Evolutionary conservation across 2,329 filamentous ascomycete genomes (phyloP).

Genomic region (Zopfia rhizophila): DNA sequence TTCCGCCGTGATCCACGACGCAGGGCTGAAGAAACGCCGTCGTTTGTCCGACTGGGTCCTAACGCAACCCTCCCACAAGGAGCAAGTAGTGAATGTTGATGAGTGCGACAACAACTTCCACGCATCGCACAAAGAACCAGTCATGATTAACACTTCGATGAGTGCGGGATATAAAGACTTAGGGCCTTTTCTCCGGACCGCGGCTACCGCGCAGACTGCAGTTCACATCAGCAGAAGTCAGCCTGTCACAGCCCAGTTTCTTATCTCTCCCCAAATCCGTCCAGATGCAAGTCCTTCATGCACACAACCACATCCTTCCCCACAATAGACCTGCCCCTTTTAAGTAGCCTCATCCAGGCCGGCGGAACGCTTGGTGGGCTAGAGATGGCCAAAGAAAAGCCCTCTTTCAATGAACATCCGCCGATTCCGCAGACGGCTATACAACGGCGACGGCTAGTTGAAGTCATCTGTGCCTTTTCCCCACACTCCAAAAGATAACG

Average conservation of each 20-base stretch:
- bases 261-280: slow-evolving; percentile 36
- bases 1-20: slow-evolving; percentile 18
- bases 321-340: slow-evolving; percentile 17
- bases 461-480: not conserved
- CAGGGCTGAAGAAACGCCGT: slow-evolving; percentile 23
- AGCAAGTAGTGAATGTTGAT: too few species aligned
- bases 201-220: too few species aligned
- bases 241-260: slow-evolving; percentile 37
- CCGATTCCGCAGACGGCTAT: slow-evolving; percentile 18
- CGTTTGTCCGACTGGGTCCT: too few species aligned
- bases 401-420: slow-evolving; percentile 9
- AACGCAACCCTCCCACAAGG: too few species aligned
- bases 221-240: not conserved
- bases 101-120: not conserved
- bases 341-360: not conserved
- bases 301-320: slow-evolving; percentile 23
- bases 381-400: slow-evolving; percentile 13
- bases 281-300: slow-evolving; percentile 36
- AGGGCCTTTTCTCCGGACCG: too few species aligned
- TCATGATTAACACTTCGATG: slow-evolving; percentile 2
- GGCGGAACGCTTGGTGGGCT: not conserved
- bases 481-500: not conserved
- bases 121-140: not conserved
- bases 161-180: slow-evolving; percentile 1
- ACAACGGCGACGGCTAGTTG: too few species aligned